phyloP scores from a whole-genome alignment of 139 green algal genomes.

The Asterochloris sp. region DNA sequence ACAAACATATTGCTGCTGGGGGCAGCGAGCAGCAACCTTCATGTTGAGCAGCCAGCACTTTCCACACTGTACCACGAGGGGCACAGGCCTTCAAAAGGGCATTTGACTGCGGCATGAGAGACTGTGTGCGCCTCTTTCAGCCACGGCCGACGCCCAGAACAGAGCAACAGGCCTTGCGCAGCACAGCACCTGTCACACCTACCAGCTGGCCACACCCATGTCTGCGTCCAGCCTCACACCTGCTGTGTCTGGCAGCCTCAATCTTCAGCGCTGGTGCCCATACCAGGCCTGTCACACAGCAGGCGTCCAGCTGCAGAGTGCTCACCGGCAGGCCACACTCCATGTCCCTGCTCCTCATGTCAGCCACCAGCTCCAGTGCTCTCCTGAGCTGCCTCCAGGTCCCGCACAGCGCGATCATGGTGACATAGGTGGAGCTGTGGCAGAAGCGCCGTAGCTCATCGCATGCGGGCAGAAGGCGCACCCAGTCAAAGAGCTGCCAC shows the following conservation, averaged over 20 bases:
- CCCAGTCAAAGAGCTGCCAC: conserved; percentile 63
- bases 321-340: conserved; percentile 34
- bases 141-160: too few species aligned
- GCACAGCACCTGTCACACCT: too few species aligned
- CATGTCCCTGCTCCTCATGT: conserved; percentile 62
- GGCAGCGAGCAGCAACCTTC: too few species aligned
- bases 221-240: too few species aligned
- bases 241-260: not conserved
- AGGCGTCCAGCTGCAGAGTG: conserved; percentile 1
- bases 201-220: too few species aligned
- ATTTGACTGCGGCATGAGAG: too few species aligned
- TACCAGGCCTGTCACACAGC: not conserved
- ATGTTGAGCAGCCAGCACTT: too few species aligned
- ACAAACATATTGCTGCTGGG: too few species aligned
- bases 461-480: conserved; percentile 29
- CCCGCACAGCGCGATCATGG: conserved; percentile 61
- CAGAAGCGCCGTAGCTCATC: conserved; percentile 40
- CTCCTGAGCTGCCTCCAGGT: conserved; percentile 63
- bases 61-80: too few species aligned
- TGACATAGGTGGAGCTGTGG: conserved; percentile 44
- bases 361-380: conserved; percentile 67
- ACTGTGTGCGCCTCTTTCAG: too few species aligned
- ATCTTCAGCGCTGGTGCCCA: not conserved
- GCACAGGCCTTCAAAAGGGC: too few species aligned
- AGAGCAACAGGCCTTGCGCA: too few species aligned